A percentile compares a stretch with the other conserved stretches of the same genome.
Conservation (phyloP, 768 basidiomycete species). For the Pisolithus orientalis region DNA sequence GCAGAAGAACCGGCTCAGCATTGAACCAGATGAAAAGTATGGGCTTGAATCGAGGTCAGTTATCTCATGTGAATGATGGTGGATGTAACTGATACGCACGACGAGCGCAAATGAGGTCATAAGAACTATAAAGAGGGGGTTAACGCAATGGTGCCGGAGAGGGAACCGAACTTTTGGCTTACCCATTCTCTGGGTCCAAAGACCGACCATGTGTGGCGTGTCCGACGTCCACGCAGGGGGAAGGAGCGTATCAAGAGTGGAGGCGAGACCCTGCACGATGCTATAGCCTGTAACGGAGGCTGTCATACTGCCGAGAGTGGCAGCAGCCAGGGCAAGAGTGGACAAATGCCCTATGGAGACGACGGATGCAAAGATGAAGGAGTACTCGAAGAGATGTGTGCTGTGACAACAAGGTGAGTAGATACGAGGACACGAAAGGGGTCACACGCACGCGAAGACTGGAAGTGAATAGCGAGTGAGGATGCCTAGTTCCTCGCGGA, state of each 20-base stretch:
- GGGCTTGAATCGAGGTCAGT: conserved; percentile 24
- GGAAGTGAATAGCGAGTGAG: conserved; percentile 63
- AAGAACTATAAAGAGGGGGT: conserved; percentile 38
- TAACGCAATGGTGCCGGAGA: conserved; percentile 3
- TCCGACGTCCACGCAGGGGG: conserved; percentile 93
- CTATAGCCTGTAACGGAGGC: conserved; percentile 51
- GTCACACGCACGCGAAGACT: conserved; percentile 58
- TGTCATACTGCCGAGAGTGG: conserved; percentile 69
- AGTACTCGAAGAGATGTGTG: conserved; percentile 79
- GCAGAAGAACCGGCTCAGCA: conserved; percentile 71
- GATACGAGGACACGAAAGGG: background rate
- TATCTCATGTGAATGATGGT: background rate
- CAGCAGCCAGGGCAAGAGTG: conserved; percentile 82
- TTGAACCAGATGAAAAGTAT: conserved; percentile 76
- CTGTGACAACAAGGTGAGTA: conserved; percentile 30
- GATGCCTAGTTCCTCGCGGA: conserved; percentile 55
- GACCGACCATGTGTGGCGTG: conserved; percentile 76
- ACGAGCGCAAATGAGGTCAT: conserved; percentile 53
- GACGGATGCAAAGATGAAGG: conserved; percentile 77
- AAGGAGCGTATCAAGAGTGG: conserved; percentile 87
- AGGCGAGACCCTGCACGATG: conserved; percentile 76
- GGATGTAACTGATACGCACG: conserved; percentile 36
- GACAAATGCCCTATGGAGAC: conserved; percentile 88
- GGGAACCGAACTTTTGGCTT: conserved; percentile 18
- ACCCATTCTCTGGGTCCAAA: conserved; percentile 91